Base-by-base conservation (phyloP, 2,329 filamentous ascomycete genomes). In the Epichloe bromicola region DNA sequence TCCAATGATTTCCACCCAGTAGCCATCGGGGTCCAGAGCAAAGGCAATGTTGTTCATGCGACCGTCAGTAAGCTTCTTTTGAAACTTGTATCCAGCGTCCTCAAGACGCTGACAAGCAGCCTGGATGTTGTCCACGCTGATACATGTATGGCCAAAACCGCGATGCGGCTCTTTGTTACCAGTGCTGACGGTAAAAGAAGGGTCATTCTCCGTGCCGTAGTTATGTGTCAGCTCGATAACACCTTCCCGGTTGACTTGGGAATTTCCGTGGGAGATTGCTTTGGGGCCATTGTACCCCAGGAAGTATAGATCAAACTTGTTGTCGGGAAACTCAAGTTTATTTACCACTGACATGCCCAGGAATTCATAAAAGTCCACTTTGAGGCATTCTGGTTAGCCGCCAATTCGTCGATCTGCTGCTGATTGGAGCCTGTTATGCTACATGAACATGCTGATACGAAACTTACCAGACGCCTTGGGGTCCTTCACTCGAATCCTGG, bases 271-370 rank as follows among this genome's bases (percentile, higher is more conserved):
- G 10, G 86, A 93, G n/a, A 80, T 71, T 14, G 91, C 85, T 38
- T 78, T 74, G 10, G 88, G 80, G 34, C 80, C 79, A 65, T 95
- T 85, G 70, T 94, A 97, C 53, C 84, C 89, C 54, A 98, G 76
- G 72, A 97, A 97, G 75, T 97, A 97, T 30, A 96, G 80, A 61
- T 93, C 88, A 68, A 97, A 97, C 64, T 94, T 95, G 67, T 80
- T 81, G 54, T 95, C 89, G 14, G 90, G 86, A 63, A 88, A 86
- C 55, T 85, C 74, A 45, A 93, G 75, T 70, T 90, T 86, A 63
- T 87, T 82, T 67, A 97, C 78, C 55, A 89, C 70, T 63, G 76
- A 89, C 78, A 97, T 82, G 60, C 93, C 93, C 17, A 98, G 79
- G 67, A 88, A 86, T 65, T 95, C 84, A 70, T 97, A 98, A 70